Percentiles rank a stretch among this genome's conserved stretches.
Evolutionary conservation across 192 early-diverging fungal species (phyloP).

Genomic region (Chytriomyces sp.): DNA sequence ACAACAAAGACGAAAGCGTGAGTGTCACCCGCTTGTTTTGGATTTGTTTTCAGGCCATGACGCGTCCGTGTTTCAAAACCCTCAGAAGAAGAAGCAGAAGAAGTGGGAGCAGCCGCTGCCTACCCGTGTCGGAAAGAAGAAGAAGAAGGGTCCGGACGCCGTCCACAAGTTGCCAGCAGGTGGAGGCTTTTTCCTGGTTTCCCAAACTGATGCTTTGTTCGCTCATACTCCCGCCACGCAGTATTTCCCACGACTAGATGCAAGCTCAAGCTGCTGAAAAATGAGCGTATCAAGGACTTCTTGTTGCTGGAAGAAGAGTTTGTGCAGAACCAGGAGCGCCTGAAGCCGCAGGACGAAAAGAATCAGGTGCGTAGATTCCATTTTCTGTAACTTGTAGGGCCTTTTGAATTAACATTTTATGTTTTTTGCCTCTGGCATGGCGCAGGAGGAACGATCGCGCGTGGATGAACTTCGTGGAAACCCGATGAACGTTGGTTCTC

Average conservation of each 20-base stretch:
- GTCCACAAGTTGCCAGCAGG: constrained; percentile 88
- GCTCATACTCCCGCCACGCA: constrained; percentile 34
- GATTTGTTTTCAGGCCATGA: not conserved
- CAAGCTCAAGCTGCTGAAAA: constrained; percentile 95
- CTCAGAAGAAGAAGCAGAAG: constrained; percentile 83
- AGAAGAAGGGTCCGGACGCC: constrained; percentile 91
- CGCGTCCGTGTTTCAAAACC: not conserved
- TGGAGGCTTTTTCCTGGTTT: constrained; percentile 48
- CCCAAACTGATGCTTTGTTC: not conserved
- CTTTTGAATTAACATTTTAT: constrained; percentile 11
- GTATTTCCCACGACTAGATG: constrained; percentile 98
- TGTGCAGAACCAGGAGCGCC: constrained; percentile 96
- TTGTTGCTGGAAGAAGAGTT: constrained; percentile 99
- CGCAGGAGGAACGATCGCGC: constrained; percentile 87
- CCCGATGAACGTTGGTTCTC: constrained; percentile 93
- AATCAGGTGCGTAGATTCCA: constrained; percentile 39
- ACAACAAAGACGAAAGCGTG: not conserved
- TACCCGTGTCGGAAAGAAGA: constrained; percentile 98
- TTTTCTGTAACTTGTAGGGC: too few relatives aligned
- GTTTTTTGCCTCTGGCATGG: constrained; percentile 8
- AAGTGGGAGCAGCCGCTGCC: constrained; percentile 99
- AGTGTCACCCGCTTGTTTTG: not conserved
- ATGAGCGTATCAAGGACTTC: constrained; percentile 98
- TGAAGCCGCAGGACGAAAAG: constrained; percentile 98
- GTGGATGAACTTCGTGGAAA: constrained; percentile 96